Conservation (phyloP, 139 green algal species). For the Klebsormidium nitens region DNA sequence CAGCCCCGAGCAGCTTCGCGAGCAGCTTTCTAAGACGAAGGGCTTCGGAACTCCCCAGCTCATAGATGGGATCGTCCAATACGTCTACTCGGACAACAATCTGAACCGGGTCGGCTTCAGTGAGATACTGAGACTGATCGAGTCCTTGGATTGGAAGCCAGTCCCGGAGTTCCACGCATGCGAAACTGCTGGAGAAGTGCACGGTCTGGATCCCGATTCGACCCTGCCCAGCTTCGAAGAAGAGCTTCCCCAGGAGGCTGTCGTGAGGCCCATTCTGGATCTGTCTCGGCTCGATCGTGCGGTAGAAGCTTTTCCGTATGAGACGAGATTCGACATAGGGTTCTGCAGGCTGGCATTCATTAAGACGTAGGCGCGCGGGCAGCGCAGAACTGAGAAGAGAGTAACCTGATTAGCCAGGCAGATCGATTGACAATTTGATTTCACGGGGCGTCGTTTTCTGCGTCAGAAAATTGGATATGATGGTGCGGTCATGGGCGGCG, state of each 20-base stretch:
- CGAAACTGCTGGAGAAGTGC: conserved; percentile 4
- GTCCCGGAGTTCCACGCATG: background rate
- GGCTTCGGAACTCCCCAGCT: conserved; percentile 2
- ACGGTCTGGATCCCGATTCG: conserved; percentile 2
- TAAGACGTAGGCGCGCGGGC: too few relatives aligned
- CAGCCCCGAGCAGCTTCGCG: background rate
- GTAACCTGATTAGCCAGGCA: too few relatives aligned
- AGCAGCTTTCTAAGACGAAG: background rate
- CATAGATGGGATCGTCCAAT: conserved; percentile 14
- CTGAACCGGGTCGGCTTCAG: conserved; percentile 4
- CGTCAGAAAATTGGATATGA: too few relatives aligned
- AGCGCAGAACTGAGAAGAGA: too few relatives aligned
- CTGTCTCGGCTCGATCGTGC: background rate
- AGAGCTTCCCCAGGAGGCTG: too few relatives aligned
- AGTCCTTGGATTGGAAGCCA: background rate
- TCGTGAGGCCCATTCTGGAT: background rate
- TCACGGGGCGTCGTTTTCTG: too few relatives aligned
- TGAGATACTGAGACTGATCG: background rate
- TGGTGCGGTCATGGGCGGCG: too few relatives aligned
- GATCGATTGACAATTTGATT: too few relatives aligned
- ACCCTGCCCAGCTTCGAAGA: too few relatives aligned
- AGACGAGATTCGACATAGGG: conserved; percentile 10
- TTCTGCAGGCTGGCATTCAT: too few relatives aligned
- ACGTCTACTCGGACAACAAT: conserved; percentile 7
- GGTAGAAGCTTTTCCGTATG: background rate